Evolutionary conservation across 2,329 filamentous ascomycete genomes (phyloP).

Genomic region (Massarina eburnea): DNA sequence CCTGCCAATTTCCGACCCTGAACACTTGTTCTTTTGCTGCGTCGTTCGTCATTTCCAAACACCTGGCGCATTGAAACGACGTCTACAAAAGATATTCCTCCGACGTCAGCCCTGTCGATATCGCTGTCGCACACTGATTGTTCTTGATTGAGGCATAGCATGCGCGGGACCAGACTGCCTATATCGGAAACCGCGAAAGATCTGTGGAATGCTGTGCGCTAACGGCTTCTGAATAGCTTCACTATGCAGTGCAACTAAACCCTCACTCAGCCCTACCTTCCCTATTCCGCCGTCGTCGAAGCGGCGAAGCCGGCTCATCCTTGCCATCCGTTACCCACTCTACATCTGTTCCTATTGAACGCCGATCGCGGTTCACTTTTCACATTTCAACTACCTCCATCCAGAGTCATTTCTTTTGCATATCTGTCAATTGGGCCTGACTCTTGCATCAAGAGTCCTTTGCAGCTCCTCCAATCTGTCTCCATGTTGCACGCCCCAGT

Average conservation of each 20-base stretch:
- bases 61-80: background rate
- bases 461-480: no score
- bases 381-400: no score
- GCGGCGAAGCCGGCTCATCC: background rate
- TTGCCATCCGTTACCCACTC: no score
- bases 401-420: no score
- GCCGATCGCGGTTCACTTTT: no score
- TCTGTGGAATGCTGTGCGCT: constrained; percentile 17
- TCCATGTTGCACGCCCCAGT: no score
- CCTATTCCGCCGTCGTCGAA: background rate
- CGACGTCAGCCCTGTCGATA: background rate
- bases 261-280: constrained; percentile 12
- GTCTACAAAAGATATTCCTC: background rate
- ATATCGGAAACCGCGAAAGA: constrained; percentile 12
- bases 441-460: no score
- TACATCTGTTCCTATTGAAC: no score
- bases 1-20: background rate
- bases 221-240: constrained; percentile 16
- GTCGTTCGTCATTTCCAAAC: background rate
- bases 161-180: constrained; percentile 12
- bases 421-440: no score
- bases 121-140: background rate
- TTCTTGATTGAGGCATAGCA: background rate
- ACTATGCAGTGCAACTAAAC: constrained; percentile 7
- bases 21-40: background rate